Percentiles rank a stretch among this genome's conserved stretches.
Evolutionary conservation across 1,139 yeast species (phyloP).

Genomic region (Pichia sp.): DNA sequence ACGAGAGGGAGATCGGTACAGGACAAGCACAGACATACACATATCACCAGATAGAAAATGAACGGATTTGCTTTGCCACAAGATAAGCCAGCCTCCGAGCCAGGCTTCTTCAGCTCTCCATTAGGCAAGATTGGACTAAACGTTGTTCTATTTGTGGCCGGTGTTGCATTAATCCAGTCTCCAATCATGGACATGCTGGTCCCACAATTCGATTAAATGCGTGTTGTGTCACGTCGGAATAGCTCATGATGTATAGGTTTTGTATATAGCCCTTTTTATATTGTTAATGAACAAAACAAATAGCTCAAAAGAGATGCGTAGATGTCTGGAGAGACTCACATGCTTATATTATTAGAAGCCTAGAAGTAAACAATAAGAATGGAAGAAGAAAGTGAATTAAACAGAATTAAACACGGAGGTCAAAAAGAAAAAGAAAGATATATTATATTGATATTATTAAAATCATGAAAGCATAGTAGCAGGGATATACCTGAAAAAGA

Average conservation of each 20-base stretch:
- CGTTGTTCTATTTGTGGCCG: conserved; percentile 61
- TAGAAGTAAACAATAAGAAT: not conserved
- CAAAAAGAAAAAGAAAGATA: not conserved
- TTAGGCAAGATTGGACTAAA: conserved; percentile 60
- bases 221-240: not conserved
- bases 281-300: not conserved
- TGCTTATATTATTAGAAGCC: not conserved
- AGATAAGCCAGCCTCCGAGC: conserved; percentile 28
- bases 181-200: conserved; percentile 78
- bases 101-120: conserved; percentile 58
- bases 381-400: not conserved
- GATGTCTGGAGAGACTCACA: too few species aligned
- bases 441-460: not conserved
- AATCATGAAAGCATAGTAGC: too few species aligned
- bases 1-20: not conserved
- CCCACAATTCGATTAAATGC: conserved; percentile 52
- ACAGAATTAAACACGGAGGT: not conserved
- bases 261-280: conserved; percentile 1
- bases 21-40: not conserved
- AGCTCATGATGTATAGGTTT: not conserved
- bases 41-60: conserved; percentile 20
- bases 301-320: not conserved
- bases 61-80: conserved; percentile 31
- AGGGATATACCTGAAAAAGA: not conserved
- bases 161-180: conserved; percentile 71